A percentile compares a stretch with the other conserved stretches of the same genome.
Conservation (phyloP, 83 land plant genomes). For the Picea mariana region DNA sequence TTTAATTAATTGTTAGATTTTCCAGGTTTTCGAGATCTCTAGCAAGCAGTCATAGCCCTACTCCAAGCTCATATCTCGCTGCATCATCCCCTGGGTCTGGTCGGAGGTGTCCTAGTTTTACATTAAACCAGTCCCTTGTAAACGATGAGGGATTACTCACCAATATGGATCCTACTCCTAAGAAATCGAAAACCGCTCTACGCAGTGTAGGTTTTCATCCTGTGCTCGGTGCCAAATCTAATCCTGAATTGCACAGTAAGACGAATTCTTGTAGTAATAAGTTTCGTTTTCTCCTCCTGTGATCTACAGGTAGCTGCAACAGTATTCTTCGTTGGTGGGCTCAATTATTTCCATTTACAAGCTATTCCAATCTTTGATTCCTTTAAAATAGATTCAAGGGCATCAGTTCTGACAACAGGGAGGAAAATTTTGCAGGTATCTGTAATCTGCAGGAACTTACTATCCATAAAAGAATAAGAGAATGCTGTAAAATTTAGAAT, state of each 20-base stretch:
- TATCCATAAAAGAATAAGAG: no score
- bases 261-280: no score
- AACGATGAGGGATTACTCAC: constrained; percentile 13
- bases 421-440: no score
- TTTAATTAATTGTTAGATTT: neutral
- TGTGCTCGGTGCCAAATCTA: no score
- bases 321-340: constrained; percentile 4
- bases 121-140: neutral
- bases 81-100: neutral
- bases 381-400: neutral
- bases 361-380: no score
- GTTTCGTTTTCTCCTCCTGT: no score
- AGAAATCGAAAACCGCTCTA: constrained; percentile 23
- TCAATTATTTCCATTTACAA: no score
- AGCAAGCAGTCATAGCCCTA: constrained; percentile 39
- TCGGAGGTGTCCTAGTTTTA: neutral
- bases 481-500: no score
- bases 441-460: no score
- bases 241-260: no score
- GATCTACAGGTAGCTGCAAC: constrained; percentile 19
- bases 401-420: neutral
- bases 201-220: neutral
- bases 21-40: constrained; percentile 60
- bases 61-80: constrained; percentile 24
- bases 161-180: neutral